Base-by-base conservation (phyloP, 305 asterid genomes). In the Petunia hybrid region DNA sequence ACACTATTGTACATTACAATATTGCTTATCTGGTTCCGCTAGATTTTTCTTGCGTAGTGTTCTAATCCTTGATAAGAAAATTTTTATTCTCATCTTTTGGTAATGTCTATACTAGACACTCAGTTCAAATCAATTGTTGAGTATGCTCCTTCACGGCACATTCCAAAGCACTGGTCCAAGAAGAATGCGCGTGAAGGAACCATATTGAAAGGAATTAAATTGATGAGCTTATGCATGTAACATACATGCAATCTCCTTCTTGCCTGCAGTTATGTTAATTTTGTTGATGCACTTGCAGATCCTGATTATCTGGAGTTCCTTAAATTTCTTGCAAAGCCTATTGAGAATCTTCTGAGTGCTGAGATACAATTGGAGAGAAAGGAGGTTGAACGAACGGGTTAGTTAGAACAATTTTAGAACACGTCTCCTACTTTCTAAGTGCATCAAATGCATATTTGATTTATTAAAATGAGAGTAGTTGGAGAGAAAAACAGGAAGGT, bases 281-380 rank as follows among this genome's bases (percentile, higher is more conserved):
- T 77, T 84, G 68, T 82, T 84, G 84, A 82, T 63, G 43, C 81
- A 80, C 78, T 38, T 89, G 94, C 86, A 94, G 98, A 94, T 92
- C 93, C 95, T 82, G 97, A 91, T 86, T 92, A 94, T 88, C 71
- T 89, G 94, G 97, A 94, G 97, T 94, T 94, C 89, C 97, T 94
- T 90, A 95, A 94, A 86, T 84, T 88, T 87, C 84, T 94, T 76
- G 87, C 95, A 69, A 94, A 90, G 89, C 98, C 97, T 4, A 89
- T 92, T 51, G 98, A 92, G 93, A 90, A 91, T 90, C 97, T 94
- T 83, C 98, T 97, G 5, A 94, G 98, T 85, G 98, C 97, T 81
- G 98, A 92, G 90, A 90, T 94, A 85, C 98, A 94, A 74, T 86
- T 94, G 91, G 98, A 94, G 87, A 88, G 97, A 80, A 92, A 83